Conservation (phyloP, 768 basidiomycete species). For the Pleurotus tuoliensis region DNA sequence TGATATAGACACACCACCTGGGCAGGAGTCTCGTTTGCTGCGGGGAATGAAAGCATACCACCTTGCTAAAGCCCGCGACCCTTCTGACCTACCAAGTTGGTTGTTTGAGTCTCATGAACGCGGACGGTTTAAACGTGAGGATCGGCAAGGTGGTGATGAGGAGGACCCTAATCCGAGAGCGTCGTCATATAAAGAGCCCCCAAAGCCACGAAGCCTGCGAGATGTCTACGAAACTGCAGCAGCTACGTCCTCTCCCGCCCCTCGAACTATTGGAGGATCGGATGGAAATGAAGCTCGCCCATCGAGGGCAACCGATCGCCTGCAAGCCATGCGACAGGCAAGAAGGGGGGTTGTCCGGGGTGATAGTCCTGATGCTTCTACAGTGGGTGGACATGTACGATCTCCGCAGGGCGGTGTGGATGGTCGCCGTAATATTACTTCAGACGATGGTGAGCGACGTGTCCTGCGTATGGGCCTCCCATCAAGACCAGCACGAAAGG, state of each 20-base stretch:
- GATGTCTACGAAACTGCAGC: slow-evolving; percentile 34
- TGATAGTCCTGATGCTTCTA: slow-evolving; percentile 2
- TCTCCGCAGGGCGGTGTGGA: neutral
- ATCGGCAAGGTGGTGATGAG: slow-evolving; percentile 11
- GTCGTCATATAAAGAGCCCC: slow-evolving; percentile 10
- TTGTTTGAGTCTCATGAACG: slow-evolving; percentile 59
- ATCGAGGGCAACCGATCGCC: slow-evolving; percentile 40
- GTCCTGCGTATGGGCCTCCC: slow-evolving; percentile 30
- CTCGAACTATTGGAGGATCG: neutral
- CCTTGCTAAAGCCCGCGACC: slow-evolving; percentile 52
- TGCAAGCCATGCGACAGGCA: slow-evolving; percentile 48
- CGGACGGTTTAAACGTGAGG: slow-evolving; percentile 18
- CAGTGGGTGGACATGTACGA: neutral
- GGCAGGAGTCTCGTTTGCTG: slow-evolving; percentile 55
- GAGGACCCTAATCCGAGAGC: slow-evolving; percentile 10
- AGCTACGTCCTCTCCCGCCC: slow-evolving; percentile 8
- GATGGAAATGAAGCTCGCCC: slow-evolving; percentile 15
- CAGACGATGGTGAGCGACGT: slow-evolving; percentile 3
- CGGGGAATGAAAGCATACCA: slow-evolving; percentile 70
- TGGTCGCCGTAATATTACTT: neutral
- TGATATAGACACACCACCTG: slow-evolving; percentile 42
- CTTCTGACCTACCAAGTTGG: slow-evolving; percentile 61
- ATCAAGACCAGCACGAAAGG: slow-evolving; percentile 20
- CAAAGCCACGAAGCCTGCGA: slow-evolving; percentile 26
- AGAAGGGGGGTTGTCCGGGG: slow-evolving; percentile 27